phyloP scores from a whole-genome alignment of 2,329 filamentous ascomycete genomes.

The Calonectria henricotiae region DNA sequence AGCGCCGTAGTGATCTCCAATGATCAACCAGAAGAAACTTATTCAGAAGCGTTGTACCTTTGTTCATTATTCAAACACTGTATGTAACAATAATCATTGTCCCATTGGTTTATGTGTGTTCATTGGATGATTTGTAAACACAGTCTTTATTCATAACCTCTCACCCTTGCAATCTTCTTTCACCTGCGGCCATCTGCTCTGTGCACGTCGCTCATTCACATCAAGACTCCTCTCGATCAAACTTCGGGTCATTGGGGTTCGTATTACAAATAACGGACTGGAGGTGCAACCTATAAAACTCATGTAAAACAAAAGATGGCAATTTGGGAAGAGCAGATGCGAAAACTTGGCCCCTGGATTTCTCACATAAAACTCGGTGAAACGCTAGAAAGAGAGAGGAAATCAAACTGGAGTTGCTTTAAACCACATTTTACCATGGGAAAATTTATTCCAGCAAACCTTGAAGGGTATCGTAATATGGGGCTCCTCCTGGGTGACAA shows the following conservation, averaged over 20 bases:
- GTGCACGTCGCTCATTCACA: neutral
- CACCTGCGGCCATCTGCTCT: neutral
- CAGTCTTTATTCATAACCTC: too few relatives aligned
- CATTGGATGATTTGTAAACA: too few relatives aligned
- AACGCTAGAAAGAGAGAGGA: too few relatives aligned
- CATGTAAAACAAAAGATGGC: too few relatives aligned
- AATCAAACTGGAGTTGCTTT: neutral
- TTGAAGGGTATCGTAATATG: too few relatives aligned
- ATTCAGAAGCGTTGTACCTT: neutral
- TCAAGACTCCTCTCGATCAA: neutral
- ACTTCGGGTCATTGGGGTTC: too few relatives aligned
- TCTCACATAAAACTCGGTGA: too few relatives aligned
- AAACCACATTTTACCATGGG: neutral
- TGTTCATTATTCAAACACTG: constrained; percentile 2
- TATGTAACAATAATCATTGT: neutral
- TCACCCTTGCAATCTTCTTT: neutral
- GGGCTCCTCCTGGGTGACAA: neutral
- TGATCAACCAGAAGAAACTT: neutral
- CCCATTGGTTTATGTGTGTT: neutral
- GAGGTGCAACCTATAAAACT: too few relatives aligned
- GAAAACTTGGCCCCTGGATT: neutral
- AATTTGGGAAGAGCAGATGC: too few relatives aligned
- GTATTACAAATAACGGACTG: neutral
- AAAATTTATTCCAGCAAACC: neutral
- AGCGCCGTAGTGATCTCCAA: neutral